Conservation (phyloP, 2,329 filamentous ascomycete genomes). For the Ramularia collo-cygni region DNA sequence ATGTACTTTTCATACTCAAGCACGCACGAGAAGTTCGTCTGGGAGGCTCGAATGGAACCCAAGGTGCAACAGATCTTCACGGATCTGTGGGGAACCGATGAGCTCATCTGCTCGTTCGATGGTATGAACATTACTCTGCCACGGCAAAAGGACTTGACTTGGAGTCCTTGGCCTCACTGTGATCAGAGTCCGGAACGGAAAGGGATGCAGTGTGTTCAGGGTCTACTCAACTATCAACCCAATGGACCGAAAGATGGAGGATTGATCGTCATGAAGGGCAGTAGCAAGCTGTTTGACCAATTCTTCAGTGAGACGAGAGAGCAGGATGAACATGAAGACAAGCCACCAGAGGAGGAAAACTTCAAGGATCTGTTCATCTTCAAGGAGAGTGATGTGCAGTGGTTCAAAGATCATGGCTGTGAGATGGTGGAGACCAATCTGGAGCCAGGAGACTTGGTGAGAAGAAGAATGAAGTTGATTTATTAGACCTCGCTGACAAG, state of each 20-base stretch:
- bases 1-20: conserved; percentile 38
- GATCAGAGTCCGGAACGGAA: conserved; percentile 39
- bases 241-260: conserved; percentile 43
- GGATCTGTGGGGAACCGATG: conserved; percentile 35
- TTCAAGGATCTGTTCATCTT: conserved; percentile 40
- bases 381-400: conserved; percentile 29
- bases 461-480: neutral
- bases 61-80: conserved; percentile 36
- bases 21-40: conserved; percentile 39
- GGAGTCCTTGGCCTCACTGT: conserved; percentile 41
- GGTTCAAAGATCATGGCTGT: conserved; percentile 19
- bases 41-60: conserved; percentile 39
- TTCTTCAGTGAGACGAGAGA: conserved; percentile 37
- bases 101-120: conserved; percentile 29
- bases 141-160: conserved; percentile 33
- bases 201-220: conserved; percentile 38
- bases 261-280: conserved; percentile 41
- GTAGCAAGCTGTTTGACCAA: conserved; percentile 36
- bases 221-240: conserved; percentile 40
- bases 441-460: conserved; percentile 19
- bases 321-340: conserved; percentile 26
- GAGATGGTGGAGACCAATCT: conserved; percentile 16
- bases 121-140: conserved; percentile 40
- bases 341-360: conserved; percentile 28
- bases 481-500: neutral